Percentiles rank a stretch among this genome's conserved stretches.
phyloP scores from a whole-genome alignment of 257 asterid genomes.

The Linaria vulgaris region DNA sequence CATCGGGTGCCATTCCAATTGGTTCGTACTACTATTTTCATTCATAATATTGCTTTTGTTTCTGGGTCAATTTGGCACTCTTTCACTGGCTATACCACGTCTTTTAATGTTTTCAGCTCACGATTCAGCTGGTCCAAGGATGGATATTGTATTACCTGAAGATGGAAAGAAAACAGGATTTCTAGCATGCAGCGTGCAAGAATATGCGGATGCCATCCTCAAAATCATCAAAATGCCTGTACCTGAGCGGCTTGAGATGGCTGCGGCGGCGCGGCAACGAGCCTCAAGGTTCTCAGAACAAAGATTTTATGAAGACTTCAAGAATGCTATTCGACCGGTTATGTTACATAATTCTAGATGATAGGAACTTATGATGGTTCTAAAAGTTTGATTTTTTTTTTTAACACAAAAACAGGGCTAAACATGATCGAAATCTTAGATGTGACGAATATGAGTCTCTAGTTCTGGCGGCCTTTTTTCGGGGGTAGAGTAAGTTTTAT shows the following conservation, averaged over 20 bases:
- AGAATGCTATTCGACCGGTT: constrained; percentile 64
- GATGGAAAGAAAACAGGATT: constrained; percentile 83
- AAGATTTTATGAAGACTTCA: constrained; percentile 73
- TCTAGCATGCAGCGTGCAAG: constrained; percentile 66
- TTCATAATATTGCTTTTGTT: background rate
- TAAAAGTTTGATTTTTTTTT: too few relatives aligned
- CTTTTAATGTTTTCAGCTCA: constrained; percentile 53
- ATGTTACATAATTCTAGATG: constrained; percentile 28
- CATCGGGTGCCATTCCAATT: constrained; percentile 91
- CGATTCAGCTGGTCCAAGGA: constrained; percentile 90
- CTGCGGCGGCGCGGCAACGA: constrained; percentile 77
- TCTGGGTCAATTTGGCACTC: background rate
- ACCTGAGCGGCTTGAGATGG: constrained; percentile 64
- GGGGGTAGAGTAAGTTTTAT: too few relatives aligned
- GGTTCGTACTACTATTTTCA: constrained; percentile 41
- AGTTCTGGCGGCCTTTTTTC: too few relatives aligned
- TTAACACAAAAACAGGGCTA: too few relatives aligned
- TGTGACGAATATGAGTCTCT: too few relatives aligned
- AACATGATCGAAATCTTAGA: too few relatives aligned
- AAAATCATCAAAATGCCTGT: constrained; percentile 57
- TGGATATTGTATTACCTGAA: constrained; percentile 86
- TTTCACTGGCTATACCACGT: background rate
- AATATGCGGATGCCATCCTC: constrained; percentile 73
- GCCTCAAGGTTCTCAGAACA: constrained; percentile 79
- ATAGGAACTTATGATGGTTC: background rate